Conservation (phyloP, 306 rosid species). For the Adenanthera pavonina region DNA sequence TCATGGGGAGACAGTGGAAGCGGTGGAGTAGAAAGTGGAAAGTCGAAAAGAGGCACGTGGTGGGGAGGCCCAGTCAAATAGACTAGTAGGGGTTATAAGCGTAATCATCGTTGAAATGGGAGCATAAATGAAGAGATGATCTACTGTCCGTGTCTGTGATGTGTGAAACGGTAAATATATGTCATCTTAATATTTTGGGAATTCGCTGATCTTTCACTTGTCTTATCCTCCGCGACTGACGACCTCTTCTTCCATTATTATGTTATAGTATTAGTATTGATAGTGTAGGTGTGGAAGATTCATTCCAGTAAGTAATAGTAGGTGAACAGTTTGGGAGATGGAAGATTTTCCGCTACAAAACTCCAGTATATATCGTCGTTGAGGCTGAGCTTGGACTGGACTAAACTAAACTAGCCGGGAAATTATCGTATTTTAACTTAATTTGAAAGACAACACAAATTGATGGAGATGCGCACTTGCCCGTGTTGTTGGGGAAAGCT, state of each 20-base stretch:
- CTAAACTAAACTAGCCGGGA: background rate
- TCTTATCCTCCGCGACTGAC: background rate
- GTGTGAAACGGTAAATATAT: no score
- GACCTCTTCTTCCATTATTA: no score
- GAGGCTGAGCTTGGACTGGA: background rate
- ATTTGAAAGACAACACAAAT: background rate
- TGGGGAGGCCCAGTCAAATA: background rate
- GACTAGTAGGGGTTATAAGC: background rate
- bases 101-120: background rate
- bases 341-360: background rate
- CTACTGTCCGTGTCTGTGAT: background rate
- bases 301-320: no score
- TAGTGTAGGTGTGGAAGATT: background rate
- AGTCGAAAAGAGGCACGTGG: constrained; percentile 1
- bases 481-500: no score
- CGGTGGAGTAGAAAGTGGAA: background rate
- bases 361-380: background rate
- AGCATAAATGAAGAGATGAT: background rate
- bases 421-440: background rate
- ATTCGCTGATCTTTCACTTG: constrained; percentile 4
- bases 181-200: background rate
- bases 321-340: background rate
- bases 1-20: background rate
- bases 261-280: no score
- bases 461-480: background rate